Evolutionary conservation across 257 asterid genomes (phyloP), one percentile per base, ranked within the genome.

Genomic region (Penstemon davidsonii): DNA sequence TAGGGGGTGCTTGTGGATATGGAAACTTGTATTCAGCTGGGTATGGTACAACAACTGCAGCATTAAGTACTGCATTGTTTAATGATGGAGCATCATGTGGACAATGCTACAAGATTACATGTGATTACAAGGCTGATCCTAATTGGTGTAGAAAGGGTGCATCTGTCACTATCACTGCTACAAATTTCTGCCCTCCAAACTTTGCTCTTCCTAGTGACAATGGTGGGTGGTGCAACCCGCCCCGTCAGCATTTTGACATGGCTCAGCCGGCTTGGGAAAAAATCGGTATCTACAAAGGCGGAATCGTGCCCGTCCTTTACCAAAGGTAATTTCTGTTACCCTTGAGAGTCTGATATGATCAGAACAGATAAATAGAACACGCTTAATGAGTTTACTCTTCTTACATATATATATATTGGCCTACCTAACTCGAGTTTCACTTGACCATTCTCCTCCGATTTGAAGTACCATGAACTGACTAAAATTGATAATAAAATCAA

Each of bases 151-250:
- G 38, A 46, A 84, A 80, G 56, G 92, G 92, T 6, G 7, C 41
- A 4, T 84, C 87, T 0, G 80, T 86, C 5, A 84, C 92, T 3
- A 52, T 84, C 55, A 84, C 92, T 0, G 88, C 92, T 1, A 80
- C 92, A 0, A 80, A 86, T 12, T 82, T 86, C 53, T 86, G 92
- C 67, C 92, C 92, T 33, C 89, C 92, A 8, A 86, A 86, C 58
- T 71, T n/a, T 18, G 81, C 73, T 55, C 86, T 80, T 42, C 86
- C 92, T 0, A 84, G 86, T 55, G 80, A 84, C 75, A 76, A 84
- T 38, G 92, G 89, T 1, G 92, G 92, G 6, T 84, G 92, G 92
- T 86, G 92, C 81, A 86, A 84, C 77, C 89, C 88, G 4, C 92
- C 88, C 8, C 84, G 86, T 5, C 84, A 79, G 55, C 92, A 86